A percentile compares a stretch with the other conserved stretches of the same genome.
Evolutionary conservation across 306 rosid genomes (phyloP).

Genomic region (Bauhinia variegata): DNA sequence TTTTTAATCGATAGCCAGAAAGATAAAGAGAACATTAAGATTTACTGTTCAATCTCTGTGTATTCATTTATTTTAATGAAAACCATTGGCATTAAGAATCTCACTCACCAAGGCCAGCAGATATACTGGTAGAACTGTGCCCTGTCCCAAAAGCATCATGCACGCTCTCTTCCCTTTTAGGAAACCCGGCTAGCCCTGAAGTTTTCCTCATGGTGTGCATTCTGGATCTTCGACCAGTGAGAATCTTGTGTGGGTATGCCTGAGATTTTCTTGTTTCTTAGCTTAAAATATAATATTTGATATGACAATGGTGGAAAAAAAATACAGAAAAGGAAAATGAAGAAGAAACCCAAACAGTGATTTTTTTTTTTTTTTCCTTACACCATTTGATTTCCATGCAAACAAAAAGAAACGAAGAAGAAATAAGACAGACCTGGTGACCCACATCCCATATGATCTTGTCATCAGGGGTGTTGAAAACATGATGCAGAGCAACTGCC

Average conservation of each 20-base stretch:
- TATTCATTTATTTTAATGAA: background rate
- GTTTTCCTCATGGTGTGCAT: constrained; percentile 90
- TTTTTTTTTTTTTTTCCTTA: background rate
- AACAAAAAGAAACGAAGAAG: background rate
- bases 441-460: constrained; percentile 4
- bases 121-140: constrained; percentile 95
- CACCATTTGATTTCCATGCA: background rate
- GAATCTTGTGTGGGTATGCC: constrained; percentile 95
- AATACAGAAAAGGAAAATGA: background rate
- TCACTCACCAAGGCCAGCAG: constrained; percentile 93
- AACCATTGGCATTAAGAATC: constrained; percentile 8
- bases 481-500: constrained; percentile 56
- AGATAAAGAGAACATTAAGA: background rate
- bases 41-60: background rate
- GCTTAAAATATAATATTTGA: constrained; percentile 13
- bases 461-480: background rate
- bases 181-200: constrained; percentile 90
- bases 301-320: background rate
- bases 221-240: constrained; percentile 85
- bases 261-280: constrained; percentile 50
- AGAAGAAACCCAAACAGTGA: no score
- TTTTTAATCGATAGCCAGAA: constrained; percentile 12
- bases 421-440: background rate
- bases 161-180: constrained; percentile 88
- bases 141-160: constrained; percentile 93